phyloP scores from a whole-genome alignment of 2,329 filamentous ascomycete genomes.

The Dactylellina cionopaga region DNA sequence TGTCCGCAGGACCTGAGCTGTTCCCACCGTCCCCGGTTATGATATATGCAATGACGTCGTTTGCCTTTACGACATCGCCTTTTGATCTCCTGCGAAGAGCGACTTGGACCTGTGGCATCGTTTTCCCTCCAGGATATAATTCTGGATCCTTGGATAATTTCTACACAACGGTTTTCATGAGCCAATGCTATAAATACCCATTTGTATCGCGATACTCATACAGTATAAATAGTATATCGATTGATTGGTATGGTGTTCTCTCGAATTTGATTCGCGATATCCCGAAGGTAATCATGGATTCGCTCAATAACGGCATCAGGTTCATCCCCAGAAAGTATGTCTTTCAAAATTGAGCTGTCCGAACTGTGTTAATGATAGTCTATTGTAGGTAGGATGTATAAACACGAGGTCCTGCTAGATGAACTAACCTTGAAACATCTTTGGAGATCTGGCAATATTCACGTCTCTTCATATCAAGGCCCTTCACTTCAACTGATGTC shows the following conservation, averaged over 20 bases:
- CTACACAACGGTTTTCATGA: constrained; percentile 52
- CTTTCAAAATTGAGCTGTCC: constrained; percentile 79
- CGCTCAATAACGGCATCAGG: constrained; percentile 85
- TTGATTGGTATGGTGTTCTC: constrained; percentile 76
- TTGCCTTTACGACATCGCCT: constrained; percentile 87
- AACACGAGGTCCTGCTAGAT: background rate
- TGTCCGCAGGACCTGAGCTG: constrained; percentile 75
- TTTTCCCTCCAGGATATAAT: constrained; percentile 92
- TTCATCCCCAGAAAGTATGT: constrained; percentile 93
- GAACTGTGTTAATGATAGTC: constrained; percentile 28
- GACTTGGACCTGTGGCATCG: constrained; percentile 97
- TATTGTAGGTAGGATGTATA: no score
- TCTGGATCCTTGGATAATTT: constrained; percentile 93
- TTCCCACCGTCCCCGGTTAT: constrained; percentile 76
- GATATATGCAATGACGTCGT: constrained; percentile 96
- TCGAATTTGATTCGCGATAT: constrained; percentile 87
- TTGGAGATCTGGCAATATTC: constrained; percentile 97
- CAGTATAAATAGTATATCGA: constrained; percentile 96
- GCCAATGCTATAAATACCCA: background rate
- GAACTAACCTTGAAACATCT: constrained; percentile 77
- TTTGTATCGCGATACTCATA: constrained; percentile 57
- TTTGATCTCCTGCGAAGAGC: constrained; percentile 86
- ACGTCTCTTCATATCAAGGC: constrained; percentile 95
- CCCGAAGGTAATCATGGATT: constrained; percentile 90
- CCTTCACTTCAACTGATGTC: constrained; percentile 97